Percentiles rank a stretch among this genome's conserved stretches.
Conservation (phyloP, 495 filamentous ascomycete genomes). For the Lepraria neglecta region DNA sequence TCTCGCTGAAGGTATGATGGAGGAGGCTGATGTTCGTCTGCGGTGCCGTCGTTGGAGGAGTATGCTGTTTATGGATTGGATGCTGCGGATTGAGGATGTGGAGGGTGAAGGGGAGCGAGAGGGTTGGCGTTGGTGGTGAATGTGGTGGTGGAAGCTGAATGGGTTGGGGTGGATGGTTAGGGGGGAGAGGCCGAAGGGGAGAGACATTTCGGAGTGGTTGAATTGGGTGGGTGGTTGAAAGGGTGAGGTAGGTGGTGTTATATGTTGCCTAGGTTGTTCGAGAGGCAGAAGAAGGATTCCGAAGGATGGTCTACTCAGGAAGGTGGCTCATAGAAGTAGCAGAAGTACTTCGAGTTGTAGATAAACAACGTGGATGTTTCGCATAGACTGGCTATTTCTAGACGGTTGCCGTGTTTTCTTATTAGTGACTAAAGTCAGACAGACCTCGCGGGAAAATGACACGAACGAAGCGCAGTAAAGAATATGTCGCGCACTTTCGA, state of each 20-base stretch:
- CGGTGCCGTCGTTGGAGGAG: constrained; percentile 12
- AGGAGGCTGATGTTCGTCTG: not conserved
- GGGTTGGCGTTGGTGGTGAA: constrained; percentile 16
- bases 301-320: too few relatives aligned
- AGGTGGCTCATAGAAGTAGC: too few relatives aligned
- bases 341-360: too few relatives aligned
- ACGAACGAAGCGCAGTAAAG: too few relatives aligned
- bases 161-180: constrained; percentile 20
- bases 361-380: too few relatives aligned
- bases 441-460: too few relatives aligned
- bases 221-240: constrained; percentile 12
- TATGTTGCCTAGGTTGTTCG: not conserved
- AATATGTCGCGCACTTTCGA: too few relatives aligned
- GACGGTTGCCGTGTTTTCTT: too few relatives aligned
- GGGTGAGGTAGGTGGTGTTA: not conserved
- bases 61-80: constrained; percentile 23
- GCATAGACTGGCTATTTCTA: too few relatives aligned
- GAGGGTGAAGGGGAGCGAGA: constrained; percentile 29
- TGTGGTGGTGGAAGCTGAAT: constrained; percentile 25
- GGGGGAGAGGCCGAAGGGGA: constrained; percentile 21
- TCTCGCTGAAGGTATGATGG: not conserved
- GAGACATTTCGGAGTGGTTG: constrained; percentile 29
- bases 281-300: too few relatives aligned
- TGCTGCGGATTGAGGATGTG: constrained; percentile 29
- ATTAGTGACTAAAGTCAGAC: too few relatives aligned